These are phyloP conservation scores for Salix caprea DNA, from an alignment of 345 rosid genomes.

Conservation along the genomic window DNA sequence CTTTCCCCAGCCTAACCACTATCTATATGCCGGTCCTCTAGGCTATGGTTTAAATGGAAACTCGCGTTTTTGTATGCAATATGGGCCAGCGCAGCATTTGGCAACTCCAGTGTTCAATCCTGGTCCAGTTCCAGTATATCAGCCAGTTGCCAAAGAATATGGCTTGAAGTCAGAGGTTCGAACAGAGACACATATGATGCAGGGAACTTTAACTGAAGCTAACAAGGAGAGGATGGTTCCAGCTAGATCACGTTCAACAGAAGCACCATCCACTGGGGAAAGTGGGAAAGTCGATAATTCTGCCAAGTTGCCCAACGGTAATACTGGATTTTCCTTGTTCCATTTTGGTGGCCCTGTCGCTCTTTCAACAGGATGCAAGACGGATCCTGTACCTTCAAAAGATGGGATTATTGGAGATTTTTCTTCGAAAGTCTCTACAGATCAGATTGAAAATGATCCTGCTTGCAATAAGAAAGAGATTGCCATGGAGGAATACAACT, in stretches of 20 bases:
- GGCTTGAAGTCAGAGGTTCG: constrained; percentile 39
- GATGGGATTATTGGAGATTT: constrained; percentile 39
- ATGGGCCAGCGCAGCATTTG: constrained; percentile 49
- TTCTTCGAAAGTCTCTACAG: constrained; percentile 45
- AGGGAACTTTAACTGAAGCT: constrained; percentile 22
- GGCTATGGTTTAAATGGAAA: constrained; percentile 60
- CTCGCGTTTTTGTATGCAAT: constrained; percentile 62
- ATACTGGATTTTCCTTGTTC: constrained; percentile 67
- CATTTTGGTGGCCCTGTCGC: constrained; percentile 88
- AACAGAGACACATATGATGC: constrained; percentile 23
- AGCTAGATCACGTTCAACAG: constrained; percentile 22
- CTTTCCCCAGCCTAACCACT: constrained; percentile 53
- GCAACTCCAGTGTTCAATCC: constrained; percentile 43
- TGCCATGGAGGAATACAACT: constrained; percentile 68
- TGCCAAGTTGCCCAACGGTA: constrained; percentile 26
- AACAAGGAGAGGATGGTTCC: constrained; percentile 34
- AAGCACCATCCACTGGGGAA: constrained; percentile 25
- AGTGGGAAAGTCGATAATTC: constrained; percentile 27
- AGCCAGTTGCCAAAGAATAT: constrained; percentile 44
- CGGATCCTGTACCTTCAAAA: constrained; percentile 33
- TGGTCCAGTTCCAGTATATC: constrained; percentile 50
- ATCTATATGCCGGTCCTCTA: constrained; percentile 54
- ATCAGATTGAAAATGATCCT: constrained; percentile 41
- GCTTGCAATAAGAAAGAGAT: constrained; percentile 48
- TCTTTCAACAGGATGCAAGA: constrained; percentile 44